phyloP scores from a whole-genome alignment of 2,329 filamentous ascomycete species.

The Colletotrichum navitas region DNA sequence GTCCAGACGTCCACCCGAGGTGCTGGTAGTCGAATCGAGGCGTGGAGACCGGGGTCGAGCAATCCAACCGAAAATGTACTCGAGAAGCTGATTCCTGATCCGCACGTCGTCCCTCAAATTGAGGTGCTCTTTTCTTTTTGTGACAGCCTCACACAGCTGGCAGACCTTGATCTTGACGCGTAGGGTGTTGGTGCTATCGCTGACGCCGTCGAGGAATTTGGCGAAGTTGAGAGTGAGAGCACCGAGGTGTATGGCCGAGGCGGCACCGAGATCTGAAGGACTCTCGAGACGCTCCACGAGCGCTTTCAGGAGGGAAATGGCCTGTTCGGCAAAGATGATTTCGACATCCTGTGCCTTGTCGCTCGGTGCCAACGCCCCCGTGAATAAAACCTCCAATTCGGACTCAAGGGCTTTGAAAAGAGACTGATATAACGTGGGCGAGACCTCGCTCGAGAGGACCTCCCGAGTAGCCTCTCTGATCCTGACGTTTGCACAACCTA shows the following conservation, averaged over 20 bases:
- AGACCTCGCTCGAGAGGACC: conserved; percentile 74
- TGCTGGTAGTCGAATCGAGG: conserved; percentile 54
- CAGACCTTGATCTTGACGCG: conserved; percentile 78
- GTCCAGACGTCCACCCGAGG: conserved; percentile 62
- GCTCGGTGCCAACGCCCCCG: conserved; percentile 64
- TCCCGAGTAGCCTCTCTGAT: conserved; percentile 77
- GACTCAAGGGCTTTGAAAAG: conserved; percentile 75
- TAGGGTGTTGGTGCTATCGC: conserved; percentile 67
- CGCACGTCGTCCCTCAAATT: conserved; percentile 77
- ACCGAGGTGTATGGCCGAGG: conserved; percentile 74
- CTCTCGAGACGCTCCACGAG: conserved; percentile 75
- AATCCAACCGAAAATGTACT: conserved; percentile 78
- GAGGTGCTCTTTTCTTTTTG: conserved; percentile 75
- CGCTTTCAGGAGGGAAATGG: conserved; percentile 71
- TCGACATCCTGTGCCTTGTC: conserved; percentile 70
- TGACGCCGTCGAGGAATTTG: conserved; percentile 71
- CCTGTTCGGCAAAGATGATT: conserved; percentile 76
- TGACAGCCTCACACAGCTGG: conserved; percentile 74
- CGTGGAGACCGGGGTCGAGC: conserved; percentile 68
- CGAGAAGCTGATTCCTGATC: conserved; percentile 76
- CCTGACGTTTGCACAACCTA: conserved; percentile 73
- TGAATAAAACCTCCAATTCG: conserved; percentile 73
- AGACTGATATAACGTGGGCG: conserved; percentile 70
- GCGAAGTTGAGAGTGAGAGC: conserved; percentile 74
- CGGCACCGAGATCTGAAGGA: conserved; percentile 71